A percentile compares a stretch with the other conserved stretches of the same genome.
Conservation (phyloP, 2,329 filamentous ascomycete genomes). For the Penicillium freii region DNA sequence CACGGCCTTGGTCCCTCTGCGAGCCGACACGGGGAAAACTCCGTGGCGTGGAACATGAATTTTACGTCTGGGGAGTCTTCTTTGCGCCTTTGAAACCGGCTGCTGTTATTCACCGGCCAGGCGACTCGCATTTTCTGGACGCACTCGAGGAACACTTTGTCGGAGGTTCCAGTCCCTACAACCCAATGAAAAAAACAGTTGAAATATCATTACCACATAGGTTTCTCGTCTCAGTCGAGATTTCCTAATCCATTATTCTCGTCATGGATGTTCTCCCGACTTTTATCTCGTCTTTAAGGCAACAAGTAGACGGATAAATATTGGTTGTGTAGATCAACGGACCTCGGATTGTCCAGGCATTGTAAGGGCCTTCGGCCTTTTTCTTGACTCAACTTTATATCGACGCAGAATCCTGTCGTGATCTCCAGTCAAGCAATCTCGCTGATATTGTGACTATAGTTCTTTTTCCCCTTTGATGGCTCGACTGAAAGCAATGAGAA, state of each 20-base stretch:
- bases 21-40: conserved; percentile 32
- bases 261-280: conserved; percentile 1
- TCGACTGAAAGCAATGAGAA: background rate
- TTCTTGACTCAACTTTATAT: background rate
- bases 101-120: conserved; percentile 24
- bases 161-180: conserved; percentile 35
- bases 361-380: background rate
- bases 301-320: background rate
- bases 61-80: conserved; percentile 18
- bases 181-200: conserved; percentile 42
- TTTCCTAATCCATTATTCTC: conserved; percentile 8
- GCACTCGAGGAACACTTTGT: conserved; percentile 28
- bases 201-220: conserved; percentile 30
- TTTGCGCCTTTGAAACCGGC: conserved; percentile 29
- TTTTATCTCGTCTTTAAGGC: background rate
- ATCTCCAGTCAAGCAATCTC: background rate
- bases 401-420: background rate
- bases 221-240: conserved; percentile 13
- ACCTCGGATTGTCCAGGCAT: background rate
- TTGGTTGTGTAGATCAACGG: background rate
- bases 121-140: conserved; percentile 36
- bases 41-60: conserved; percentile 10
- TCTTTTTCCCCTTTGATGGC: background rate
- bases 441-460: no score
- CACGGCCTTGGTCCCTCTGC: conserved; percentile 30